These are phyloP conservation scores for Fragilariopsis cylindrus DNA, from an alignment of 108 stramenopile species.

Conservation along the genomic window DNA sequence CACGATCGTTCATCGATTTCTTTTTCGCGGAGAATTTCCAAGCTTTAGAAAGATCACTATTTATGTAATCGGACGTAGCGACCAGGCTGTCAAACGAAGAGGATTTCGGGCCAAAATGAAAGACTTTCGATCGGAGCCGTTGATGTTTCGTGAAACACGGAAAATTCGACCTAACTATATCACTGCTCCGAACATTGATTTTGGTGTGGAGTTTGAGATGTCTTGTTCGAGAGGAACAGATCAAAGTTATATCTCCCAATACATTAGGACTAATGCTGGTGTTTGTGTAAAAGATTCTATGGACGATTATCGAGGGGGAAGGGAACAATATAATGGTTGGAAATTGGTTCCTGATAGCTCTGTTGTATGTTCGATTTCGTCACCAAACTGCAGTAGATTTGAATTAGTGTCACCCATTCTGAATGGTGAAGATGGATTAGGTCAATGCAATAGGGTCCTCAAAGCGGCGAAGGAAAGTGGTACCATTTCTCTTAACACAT, in stretches of 20 bases:
- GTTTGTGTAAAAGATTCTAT: neutral
- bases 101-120: conserved; percentile 1
- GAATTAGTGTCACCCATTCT: conserved; percentile 65
- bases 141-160: neutral
- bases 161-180: neutral
- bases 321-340: conserved; percentile 26
- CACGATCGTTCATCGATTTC: neutral
- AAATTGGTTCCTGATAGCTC: conserved; percentile 50
- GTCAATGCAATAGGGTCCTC: conserved; percentile 43
- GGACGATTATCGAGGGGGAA: neutral
- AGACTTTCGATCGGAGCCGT: neutral
- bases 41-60: neutral
- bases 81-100: neutral
- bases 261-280: neutral
- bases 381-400: conserved; percentile 47
- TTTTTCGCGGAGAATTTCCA: neutral
- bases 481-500: conserved; percentile 34
- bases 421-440: conserved; percentile 53
- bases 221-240: neutral
- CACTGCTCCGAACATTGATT: neutral
- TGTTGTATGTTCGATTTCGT: conserved; percentile 34
- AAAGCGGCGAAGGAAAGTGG: conserved; percentile 25
- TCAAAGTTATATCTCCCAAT: neutral
- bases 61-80: neutral
- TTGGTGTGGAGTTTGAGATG: conserved; percentile 1